Evolutionary conservation across 129 eudicot species (phyloP).

Genomic region (Mikania micrantha): DNA sequence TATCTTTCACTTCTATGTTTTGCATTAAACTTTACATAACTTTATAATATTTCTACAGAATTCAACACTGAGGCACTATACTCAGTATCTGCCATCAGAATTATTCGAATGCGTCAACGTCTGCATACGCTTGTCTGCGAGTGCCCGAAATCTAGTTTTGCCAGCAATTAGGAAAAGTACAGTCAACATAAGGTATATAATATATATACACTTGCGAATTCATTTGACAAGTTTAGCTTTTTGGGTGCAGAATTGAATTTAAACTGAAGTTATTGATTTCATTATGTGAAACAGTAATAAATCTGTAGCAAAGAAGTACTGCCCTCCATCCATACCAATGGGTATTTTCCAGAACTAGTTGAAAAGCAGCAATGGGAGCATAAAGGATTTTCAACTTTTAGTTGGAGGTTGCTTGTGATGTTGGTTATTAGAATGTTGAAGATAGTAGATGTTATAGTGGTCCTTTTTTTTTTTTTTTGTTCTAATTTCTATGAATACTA

Average conservation of each 20-base stretch:
- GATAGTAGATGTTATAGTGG: not conserved
- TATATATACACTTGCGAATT: too few species aligned
- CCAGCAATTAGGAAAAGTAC: constrained; percentile 98
- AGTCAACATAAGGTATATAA: constrained; percentile 93
- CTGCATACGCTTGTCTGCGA: constrained; percentile 61
- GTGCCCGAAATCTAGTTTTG: constrained; percentile 46
- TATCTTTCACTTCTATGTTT: not conserved
- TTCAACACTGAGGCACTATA: constrained; percentile 72
- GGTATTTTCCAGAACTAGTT: constrained; percentile 51
- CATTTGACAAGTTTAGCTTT: not conserved
- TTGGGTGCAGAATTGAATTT: not conserved
- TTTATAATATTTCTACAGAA: constrained; percentile 38
- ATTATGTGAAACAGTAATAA: constrained; percentile 64
- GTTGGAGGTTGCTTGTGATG: constrained; percentile 19
- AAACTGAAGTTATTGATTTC: not conserved
- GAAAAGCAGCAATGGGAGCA: not conserved
- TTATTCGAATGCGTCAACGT: constrained; percentile 67
- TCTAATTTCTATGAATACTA: constrained; percentile 4
- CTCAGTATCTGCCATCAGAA: constrained; percentile 71
- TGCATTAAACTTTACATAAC: not conserved
- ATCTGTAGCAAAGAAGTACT: constrained; percentile 79
- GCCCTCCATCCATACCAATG: constrained; percentile 68
- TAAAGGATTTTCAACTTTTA: constrained; percentile 20
- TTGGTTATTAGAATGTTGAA: constrained; percentile 11
- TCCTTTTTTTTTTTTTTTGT: constrained; percentile 4